Evolutionary conservation across 176 grass and related monocot genomes (phyloP).

Genomic region (Luzula sylvatica): DNA sequence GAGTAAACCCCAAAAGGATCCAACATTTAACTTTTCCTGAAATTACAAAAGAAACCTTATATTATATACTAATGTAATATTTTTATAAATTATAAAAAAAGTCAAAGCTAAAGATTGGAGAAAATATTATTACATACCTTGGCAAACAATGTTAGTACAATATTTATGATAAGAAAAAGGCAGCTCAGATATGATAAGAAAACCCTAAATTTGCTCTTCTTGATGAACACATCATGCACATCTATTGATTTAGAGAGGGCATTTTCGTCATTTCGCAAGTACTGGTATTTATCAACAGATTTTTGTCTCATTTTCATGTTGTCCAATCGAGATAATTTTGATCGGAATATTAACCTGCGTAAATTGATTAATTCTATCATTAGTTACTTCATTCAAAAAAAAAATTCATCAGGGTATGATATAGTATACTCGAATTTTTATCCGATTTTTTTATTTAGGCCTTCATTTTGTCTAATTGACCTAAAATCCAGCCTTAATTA

Average conservation of each 20-base stretch:
- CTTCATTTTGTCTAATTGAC: too few species aligned
- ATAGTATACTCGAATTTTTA: too few species aligned
- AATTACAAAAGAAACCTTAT: background rate
- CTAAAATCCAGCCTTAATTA: too few species aligned
- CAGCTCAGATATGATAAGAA: constrained; percentile 28
- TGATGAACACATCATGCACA: constrained; percentile 47
- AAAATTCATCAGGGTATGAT: too few species aligned
- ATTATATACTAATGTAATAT: background rate
- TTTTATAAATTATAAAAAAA: background rate
- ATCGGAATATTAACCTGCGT: too few species aligned
- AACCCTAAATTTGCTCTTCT: constrained; percentile 26
- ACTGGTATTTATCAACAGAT: constrained; percentile 2
- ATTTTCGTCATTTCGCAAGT: constrained; percentile 2
- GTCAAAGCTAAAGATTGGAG: background rate
- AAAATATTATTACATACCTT: constrained; percentile 26
- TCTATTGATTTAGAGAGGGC: constrained; percentile 25
- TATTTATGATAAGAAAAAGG: constrained; percentile 25
- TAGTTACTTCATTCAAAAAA: too few species aligned
- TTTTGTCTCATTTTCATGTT: constrained; percentile 10
- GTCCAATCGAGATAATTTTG: background rate
- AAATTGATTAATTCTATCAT: too few species aligned
- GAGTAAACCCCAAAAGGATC: constrained; percentile 47
- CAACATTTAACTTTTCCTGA: background rate
- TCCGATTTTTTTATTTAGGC: too few species aligned
- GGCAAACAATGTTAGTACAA: constrained; percentile 19